These are phyloP conservation scores for Triglochin maritima DNA, from an alignment of 106 monocot species.

Conservation along the genomic window DNA sequence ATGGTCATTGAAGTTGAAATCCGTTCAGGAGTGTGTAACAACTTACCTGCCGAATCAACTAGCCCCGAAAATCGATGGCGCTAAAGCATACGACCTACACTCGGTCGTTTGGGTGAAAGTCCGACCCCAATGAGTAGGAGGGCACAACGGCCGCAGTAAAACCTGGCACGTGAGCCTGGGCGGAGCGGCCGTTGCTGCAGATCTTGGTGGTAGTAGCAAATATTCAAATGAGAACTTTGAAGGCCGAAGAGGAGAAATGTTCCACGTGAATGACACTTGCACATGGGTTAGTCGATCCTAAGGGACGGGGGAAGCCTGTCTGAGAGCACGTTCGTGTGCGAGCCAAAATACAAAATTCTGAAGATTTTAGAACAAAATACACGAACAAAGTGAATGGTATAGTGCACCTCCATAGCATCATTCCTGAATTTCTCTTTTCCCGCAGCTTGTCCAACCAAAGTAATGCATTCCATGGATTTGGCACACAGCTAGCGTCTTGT, in stretches of 20 bases:
- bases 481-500: too few species aligned
- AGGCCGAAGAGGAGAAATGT: conserved; percentile 31
- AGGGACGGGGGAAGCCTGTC: conserved; percentile 14
- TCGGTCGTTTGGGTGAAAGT: conserved; percentile 13
- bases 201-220: conserved; percentile 44
- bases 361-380: too few species aligned
- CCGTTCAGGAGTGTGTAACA: conserved; percentile 30
- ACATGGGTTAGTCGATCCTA: conserved; percentile 20
- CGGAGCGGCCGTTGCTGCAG: too few species aligned
- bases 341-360: too few species aligned
- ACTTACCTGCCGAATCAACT: conserved; percentile 37
- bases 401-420: too few species aligned
- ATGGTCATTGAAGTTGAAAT: conserved; percentile 25
- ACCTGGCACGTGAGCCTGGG: conserved; percentile 18
- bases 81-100: conserved; percentile 25
- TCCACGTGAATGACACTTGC: conserved; percentile 38
- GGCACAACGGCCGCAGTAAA: too few species aligned
- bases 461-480: too few species aligned
- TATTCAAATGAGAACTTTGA: conserved; percentile 48
- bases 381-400: too few species aligned
- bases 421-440: too few species aligned
- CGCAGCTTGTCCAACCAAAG: too few species aligned
- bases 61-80: conserved; percentile 41
- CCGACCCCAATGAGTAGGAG: too few species aligned
- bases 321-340: too few species aligned